phyloP scores from a whole-genome alignment of 1,284 basidiomycete genomes.

The Ganoderma resinaceum region DNA sequence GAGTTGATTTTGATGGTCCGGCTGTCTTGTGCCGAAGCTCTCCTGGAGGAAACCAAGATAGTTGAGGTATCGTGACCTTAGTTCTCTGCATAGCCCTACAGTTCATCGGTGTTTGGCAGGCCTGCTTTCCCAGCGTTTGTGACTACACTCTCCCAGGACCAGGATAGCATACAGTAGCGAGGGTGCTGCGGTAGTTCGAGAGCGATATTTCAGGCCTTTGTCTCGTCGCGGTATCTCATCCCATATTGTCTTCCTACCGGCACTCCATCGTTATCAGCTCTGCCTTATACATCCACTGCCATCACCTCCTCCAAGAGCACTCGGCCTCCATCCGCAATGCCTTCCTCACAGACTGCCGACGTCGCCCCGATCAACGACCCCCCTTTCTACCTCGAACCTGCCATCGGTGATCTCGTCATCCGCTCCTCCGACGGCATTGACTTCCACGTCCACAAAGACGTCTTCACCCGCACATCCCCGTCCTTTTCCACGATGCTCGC shows the following conservation, averaged over 20 bases:
- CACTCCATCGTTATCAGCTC: background rate
- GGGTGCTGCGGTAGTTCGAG: background rate
- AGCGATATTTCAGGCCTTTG: background rate
- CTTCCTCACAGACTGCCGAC: background rate
- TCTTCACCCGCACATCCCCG: slow-evolving; percentile 7
- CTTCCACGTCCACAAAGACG: slow-evolving; percentile 15
- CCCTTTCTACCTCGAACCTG: slow-evolving; percentile 2
- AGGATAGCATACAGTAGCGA: background rate
- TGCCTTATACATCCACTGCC: background rate
- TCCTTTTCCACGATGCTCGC: slow-evolving; percentile 2
- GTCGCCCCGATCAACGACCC: background rate
- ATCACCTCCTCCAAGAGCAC: background rate
- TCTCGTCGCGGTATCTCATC: background rate
- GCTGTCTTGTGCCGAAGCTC: background rate
- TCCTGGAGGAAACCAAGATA: background rate
- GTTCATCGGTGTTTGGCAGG: background rate
- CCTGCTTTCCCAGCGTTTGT: background rate
- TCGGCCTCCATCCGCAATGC: background rate
- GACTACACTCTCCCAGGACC: background rate
- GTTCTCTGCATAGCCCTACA: background rate
- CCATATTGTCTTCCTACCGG: background rate
- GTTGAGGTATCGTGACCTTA: background rate
- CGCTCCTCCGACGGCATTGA: slow-evolving; percentile 19
- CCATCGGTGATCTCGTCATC: slow-evolving; percentile 37
- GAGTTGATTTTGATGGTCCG: background rate